Evolutionary conservation across 225 moss, liverwort and hornwort genomes (phyloP), one percentile per base, ranked within the genome.

Genomic region (Asterella californica): DNA sequence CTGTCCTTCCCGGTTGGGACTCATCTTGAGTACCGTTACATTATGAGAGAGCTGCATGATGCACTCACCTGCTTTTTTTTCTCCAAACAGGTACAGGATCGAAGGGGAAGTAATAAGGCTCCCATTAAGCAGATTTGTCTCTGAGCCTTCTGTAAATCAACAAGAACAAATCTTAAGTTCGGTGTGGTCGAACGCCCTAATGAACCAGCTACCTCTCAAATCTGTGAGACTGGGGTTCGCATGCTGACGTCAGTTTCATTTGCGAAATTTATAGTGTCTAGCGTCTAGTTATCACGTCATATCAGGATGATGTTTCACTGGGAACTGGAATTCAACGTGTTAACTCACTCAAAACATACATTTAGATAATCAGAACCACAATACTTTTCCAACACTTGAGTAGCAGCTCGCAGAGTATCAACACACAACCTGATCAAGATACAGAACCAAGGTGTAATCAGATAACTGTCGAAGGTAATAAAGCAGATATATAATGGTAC

Each of bases 51-150:
- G n/a, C n/a, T 71, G 24, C 25, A n/a, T 21, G 18, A n/a, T 71
- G 47, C 46, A 71, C 29, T 27, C 19, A 94, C 91, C 91, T 82
- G 80, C 54, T 80, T 79, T 80, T 83, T 88, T 45, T 57, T 85
- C 48, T 88, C 81, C 55, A 83, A 83, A 69, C 84, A 88, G 37
- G 83, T 81, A 72, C 71, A 71, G 0, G 78, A 57, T 47, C 78
- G 83, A 38, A 88, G 83, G 53, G 87, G 87, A 25, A 88, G 79
- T 70, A 88, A 85, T 78, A 88, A 80, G 17, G 87, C 83, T 45
- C 80, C 87, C 67, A 88, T 64, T n/a, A 83, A 19, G 24, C 79
- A 74, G 33, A 83, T 65, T 19, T 82, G 78, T 7, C 30, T 53
- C 34, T 83, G 78, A 45, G 80, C 75, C 34, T 79, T 81, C 87